phyloP scores from a whole-genome alignment of 2,329 filamentous ascomycete species.

The Blumeria graminis region DNA sequence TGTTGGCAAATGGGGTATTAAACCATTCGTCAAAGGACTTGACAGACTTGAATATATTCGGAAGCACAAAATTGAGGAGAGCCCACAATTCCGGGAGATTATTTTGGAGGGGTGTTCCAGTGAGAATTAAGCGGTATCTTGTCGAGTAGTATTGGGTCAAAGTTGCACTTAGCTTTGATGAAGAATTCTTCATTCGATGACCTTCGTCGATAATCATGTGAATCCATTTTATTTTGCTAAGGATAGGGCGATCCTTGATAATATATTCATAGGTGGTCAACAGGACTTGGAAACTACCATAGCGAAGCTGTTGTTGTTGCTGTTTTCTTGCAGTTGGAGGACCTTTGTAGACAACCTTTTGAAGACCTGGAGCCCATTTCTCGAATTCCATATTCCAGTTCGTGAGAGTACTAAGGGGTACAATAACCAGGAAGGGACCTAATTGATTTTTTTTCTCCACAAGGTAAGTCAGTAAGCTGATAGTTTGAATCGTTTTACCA shows the following conservation, averaged over 20 bases:
- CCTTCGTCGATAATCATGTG: constrained; percentile 99
- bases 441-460: constrained; percentile 86
- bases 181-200: constrained; percentile 97
- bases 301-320: constrained; percentile 82
- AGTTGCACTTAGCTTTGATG: constrained; percentile 86
- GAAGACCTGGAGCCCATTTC: constrained; percentile 83
- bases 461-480: constrained; percentile 88
- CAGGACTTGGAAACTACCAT: constrained; percentile 84
- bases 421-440: constrained; percentile 87
- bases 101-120: constrained; percentile 91
- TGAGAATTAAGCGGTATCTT: constrained; percentile 86
- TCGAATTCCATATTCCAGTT: constrained; percentile 99
- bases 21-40: constrained; percentile 99
- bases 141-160: constrained; percentile 90
- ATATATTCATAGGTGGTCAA: constrained; percentile 98
- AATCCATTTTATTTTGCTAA: constrained; percentile 98
- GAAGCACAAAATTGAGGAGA: constrained; percentile 91
- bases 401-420: constrained; percentile 85
- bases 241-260: constrained; percentile 86
- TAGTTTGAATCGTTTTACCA: constrained; percentile 97
- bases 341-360: constrained; percentile 87
- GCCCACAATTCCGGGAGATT: constrained; percentile 93
- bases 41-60: constrained; percentile 96
- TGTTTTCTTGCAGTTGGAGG: constrained; percentile 70
- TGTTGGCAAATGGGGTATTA: constrained; percentile 97